A percentile compares a stretch with the other conserved stretches of the same genome.
Evolutionary conservation across 176 grass and related monocot genomes (phyloP).

Genomic region (Coix lacrymajobi): DNA sequence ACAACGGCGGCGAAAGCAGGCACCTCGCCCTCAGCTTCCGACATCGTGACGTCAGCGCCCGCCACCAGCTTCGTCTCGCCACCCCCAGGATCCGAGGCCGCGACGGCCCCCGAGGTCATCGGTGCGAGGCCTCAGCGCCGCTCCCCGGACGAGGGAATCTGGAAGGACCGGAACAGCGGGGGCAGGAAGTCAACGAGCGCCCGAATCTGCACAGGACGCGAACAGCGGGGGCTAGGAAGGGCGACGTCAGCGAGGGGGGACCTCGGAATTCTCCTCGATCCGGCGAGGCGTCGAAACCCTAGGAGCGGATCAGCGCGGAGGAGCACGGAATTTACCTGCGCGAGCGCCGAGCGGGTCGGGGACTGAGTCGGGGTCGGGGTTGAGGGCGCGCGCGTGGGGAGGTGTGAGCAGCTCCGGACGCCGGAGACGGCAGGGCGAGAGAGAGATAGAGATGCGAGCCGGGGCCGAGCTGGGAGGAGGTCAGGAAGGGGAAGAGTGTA

Average conservation of each 20-base stretch:
- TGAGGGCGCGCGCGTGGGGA: not conserved
- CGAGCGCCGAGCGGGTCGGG: not conserved
- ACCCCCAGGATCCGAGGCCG: conserved; percentile 40
- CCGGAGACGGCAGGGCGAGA: not conserved
- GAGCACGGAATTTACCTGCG: conserved; percentile 33
- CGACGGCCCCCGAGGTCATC: conserved; percentile 42
- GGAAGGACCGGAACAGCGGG: not conserved
- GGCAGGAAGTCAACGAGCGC: not conserved
- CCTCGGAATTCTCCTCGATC: conserved; percentile 44
- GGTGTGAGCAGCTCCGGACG: not conserved
- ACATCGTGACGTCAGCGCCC: conserved; percentile 20
- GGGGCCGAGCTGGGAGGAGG: not conserved
- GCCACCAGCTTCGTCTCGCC: conserved; percentile 21
- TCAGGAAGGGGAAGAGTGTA: not conserved
- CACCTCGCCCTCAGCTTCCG: conserved; percentile 2
- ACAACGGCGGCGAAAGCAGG: not conserved
- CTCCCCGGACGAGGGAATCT: conserved; percentile 19
- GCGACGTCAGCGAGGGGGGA: conserved; percentile 19
- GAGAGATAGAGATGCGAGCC: not conserved
- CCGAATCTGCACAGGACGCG: conserved; percentile 17
- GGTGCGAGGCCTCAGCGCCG: not conserved
- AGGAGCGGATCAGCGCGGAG: conserved; percentile 7
- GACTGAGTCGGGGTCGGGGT: not conserved
- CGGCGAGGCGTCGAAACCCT: conserved; percentile 30
- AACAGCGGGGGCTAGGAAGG: not conserved